phyloP scores from a whole-genome alignment of 208 protist genomes.

The Porcisia deanei region DNA sequence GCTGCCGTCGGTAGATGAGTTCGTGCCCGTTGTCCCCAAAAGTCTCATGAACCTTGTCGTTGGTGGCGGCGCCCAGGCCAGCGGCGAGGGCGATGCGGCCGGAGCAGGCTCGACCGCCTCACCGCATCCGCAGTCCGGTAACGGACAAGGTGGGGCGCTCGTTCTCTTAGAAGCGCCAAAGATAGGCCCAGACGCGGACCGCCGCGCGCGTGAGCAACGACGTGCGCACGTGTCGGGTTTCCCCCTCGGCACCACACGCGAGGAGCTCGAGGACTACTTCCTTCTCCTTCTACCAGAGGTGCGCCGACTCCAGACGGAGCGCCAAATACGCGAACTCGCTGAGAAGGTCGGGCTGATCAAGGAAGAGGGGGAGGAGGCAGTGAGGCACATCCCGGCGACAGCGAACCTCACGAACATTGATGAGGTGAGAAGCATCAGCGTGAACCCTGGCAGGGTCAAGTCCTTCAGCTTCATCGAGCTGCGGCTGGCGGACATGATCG shows the following conservation, averaged over 20 bases:
- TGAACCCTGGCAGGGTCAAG: constrained; percentile 59
- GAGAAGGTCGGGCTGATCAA: constrained; percentile 23
- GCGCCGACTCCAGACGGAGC: constrained; percentile 68
- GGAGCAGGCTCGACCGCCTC: neutral
- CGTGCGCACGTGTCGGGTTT: constrained; percentile 85
- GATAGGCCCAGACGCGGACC: constrained; percentile 64
- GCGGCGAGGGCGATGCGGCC: constrained; percentile 4
- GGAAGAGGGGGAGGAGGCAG: constrained; percentile 38
- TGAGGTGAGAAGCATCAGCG: constrained; percentile 47
- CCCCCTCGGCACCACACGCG: constrained; percentile 48
- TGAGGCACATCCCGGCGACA: constrained; percentile 62
- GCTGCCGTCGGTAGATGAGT: constrained; percentile 75
- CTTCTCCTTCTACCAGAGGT: constrained; percentile 68
- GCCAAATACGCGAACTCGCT: constrained; percentile 59
- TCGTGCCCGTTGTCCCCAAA: constrained; percentile 53
- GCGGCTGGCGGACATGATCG: constrained; percentile 77
- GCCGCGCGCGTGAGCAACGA: constrained; percentile 65
- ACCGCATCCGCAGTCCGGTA: neutral
- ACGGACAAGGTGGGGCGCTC: constrained; percentile 23
- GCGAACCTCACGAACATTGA: constrained; percentile 67
- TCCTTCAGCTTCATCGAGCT: constrained; percentile 88
- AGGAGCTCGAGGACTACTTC: constrained; percentile 77
- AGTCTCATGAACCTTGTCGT: constrained; percentile 35
- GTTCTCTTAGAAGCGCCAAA: constrained; percentile 70
- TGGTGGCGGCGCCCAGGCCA: neutral